Conservation (phyloP, 495 filamentous ascomycete genomes). For the Xylaria sp. region DNA sequence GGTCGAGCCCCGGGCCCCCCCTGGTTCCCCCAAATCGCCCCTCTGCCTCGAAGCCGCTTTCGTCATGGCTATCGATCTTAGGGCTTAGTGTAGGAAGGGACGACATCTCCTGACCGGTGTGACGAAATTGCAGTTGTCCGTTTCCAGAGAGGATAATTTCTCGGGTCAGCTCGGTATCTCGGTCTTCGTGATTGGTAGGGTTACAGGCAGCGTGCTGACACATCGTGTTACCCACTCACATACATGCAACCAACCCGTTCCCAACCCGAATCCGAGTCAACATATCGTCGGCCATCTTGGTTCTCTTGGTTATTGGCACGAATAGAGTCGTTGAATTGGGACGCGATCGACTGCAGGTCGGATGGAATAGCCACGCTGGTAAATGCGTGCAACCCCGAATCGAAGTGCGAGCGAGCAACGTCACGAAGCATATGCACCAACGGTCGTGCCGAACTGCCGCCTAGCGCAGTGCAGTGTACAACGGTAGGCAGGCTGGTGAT, state of each 20-base stretch:
- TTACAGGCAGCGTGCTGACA: slow-evolving; percentile 1
- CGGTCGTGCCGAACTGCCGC: not conserved
- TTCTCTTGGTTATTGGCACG: too few relatives aligned
- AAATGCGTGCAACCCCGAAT: not conserved
- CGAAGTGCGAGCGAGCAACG: too few relatives aligned
- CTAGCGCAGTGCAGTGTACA: not conserved
- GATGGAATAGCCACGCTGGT: not conserved
- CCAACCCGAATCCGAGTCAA: too few relatives aligned
- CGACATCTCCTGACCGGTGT: not conserved
- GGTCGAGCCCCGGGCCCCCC: not conserved
- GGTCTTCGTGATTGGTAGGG: slow-evolving; percentile 26
- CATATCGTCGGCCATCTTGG: not conserved
- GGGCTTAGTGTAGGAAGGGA: not conserved
- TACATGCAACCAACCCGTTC: not conserved
- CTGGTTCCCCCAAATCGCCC: not conserved
- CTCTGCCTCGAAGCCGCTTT: not conserved
- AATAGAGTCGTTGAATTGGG: not conserved
- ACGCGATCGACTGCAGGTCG: not conserved
- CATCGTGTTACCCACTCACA: not conserved
- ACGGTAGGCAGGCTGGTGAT: too few relatives aligned
- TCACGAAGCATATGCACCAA: not conserved
- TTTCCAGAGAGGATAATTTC: slow-evolving; percentile 22
- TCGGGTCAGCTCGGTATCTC: slow-evolving; percentile 35
- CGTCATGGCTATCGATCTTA: slow-evolving; percentile 6
- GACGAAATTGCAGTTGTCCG: slow-evolving; percentile 27